Conservation (phyloP, 176 grass and related monocot species). For the Hyparrhenia diplandra region DNA sequence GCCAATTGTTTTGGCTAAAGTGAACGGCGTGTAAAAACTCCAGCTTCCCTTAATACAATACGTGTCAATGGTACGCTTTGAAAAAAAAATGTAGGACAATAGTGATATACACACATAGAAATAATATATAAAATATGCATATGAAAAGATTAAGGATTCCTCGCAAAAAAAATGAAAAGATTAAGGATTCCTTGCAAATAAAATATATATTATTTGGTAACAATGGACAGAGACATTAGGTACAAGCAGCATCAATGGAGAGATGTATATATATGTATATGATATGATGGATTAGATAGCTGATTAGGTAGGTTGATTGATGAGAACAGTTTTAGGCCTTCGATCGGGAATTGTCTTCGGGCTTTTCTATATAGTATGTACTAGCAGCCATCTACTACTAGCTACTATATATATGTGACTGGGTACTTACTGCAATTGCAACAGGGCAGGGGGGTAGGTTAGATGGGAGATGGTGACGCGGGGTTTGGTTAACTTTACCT, state of each 20-base stretch:
- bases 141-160: background rate
- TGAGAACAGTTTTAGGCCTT: constrained; percentile 27
- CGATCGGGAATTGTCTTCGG: background rate
- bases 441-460: background rate
- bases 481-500: constrained; percentile 24
- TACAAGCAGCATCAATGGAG: background rate
- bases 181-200: too few species aligned
- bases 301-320: constrained; percentile 28
- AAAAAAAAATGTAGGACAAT: background rate
- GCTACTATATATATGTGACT: background rate
- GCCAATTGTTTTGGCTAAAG: too few species aligned
- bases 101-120: background rate
- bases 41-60: too few species aligned
- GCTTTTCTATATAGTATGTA: background rate
- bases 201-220: background rate
- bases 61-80: too few species aligned
- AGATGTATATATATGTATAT: background rate
- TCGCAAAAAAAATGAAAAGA: too few species aligned
- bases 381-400: background rate
- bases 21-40: too few species aligned
- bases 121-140: too few species aligned
- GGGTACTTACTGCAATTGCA: constrained; percentile 2
- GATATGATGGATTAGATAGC: constrained; percentile 13
- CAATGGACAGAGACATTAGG: background rate
- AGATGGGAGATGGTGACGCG: constrained; percentile 22